phyloP scores from a whole-genome alignment of 768 basidiomycete genomes.

The Termitomyces sp. region DNA sequence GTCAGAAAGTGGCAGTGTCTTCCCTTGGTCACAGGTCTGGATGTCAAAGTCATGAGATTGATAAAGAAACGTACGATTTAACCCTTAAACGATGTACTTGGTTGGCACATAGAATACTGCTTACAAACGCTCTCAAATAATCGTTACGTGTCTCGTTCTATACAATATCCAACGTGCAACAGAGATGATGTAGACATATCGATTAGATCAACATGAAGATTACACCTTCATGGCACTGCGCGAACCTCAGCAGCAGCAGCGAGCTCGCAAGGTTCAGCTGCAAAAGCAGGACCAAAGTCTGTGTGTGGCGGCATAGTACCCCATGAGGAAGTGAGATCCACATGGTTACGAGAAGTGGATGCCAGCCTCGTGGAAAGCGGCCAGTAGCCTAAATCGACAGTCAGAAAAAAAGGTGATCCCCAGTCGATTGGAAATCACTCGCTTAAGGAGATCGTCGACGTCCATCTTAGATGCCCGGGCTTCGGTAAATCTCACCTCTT shows the following conservation, averaged over 20 bases:
- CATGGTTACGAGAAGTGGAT: conserved; percentile 57
- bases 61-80: neutral
- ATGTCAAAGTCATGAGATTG: neutral
- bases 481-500: conserved; percentile 67
- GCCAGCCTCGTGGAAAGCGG: conserved; percentile 70
- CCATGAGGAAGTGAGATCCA: neutral
- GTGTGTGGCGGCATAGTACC: neutral
- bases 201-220: neutral
- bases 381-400: conserved; percentile 44
- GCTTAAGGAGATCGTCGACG: conserved; percentile 88
- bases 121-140: neutral
- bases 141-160: conserved; percentile 3
- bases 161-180: neutral
- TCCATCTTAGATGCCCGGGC: conserved; percentile 90
- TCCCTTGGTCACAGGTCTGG: too few species aligned
- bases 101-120: neutral
- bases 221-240: neutral
- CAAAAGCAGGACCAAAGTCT: neutral
- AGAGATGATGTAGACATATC: neutral
- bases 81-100: neutral
- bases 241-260: neutral
- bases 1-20: neutral
- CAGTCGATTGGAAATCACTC: conserved; percentile 18
- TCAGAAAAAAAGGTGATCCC: neutral
- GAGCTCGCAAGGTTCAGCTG: neutral